Evolutionary conservation across 768 basidiomycete species (phyloP).

Genomic region (Tricholoma sp.): DNA sequence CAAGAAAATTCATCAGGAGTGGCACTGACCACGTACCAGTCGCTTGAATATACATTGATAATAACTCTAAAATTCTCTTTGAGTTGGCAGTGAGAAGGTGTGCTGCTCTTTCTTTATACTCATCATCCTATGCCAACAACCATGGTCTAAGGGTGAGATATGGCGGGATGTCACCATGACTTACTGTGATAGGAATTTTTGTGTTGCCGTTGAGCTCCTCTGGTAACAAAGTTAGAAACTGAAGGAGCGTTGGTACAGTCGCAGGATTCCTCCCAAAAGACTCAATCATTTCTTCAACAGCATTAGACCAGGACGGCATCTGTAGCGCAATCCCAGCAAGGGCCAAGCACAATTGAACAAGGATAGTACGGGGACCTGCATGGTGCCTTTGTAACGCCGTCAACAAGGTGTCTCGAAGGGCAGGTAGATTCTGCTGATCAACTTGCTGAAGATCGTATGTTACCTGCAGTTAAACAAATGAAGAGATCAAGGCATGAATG

Average conservation of each 20-base stretch:
- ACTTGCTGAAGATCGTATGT: slow-evolving; percentile 94
- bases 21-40: slow-evolving; percentile 49
- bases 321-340: slow-evolving; percentile 89
- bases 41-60: slow-evolving; percentile 87
- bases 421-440: slow-evolving; percentile 59
- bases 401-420: slow-evolving; percentile 86
- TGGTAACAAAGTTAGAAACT: slow-evolving; percentile 87
- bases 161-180: slow-evolving; percentile 24
- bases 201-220: slow-evolving; percentile 85
- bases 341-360: slow-evolving; percentile 87
- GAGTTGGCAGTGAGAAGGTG: slow-evolving; percentile 66
- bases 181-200: slow-evolving; percentile 82
- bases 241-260: slow-evolving; percentile 78
- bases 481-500: slow-evolving; percentile 20
- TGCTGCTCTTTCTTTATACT: slow-evolving; percentile 59
- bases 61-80: slow-evolving; percentile 65
- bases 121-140: slow-evolving; percentile 54
- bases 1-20: background rate
- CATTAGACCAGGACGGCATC: slow-evolving; percentile 78
- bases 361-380: slow-evolving; percentile 74
- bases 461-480: slow-evolving; percentile 54
- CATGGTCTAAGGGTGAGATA: background rate
- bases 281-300: slow-evolving; percentile 78
- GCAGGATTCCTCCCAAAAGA: slow-evolving; percentile 79
- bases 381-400: slow-evolving; percentile 69